phyloP scores from a whole-genome alignment of 805 yeast genomes.

The Deakozyma indianensis region DNA sequence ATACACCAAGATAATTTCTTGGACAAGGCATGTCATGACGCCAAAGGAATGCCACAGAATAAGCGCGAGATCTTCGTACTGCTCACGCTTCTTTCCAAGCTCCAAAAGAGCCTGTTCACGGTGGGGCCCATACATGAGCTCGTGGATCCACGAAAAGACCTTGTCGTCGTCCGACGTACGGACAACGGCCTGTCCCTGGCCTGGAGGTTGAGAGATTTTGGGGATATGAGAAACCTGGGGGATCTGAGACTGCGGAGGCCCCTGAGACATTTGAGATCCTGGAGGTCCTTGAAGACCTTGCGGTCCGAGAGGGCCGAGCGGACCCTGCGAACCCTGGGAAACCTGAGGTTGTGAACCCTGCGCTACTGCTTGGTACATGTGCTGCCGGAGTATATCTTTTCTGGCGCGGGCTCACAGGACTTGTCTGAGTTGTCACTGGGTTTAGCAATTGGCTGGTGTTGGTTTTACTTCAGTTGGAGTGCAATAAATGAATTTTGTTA shows the following conservation, averaged over 20 bases:
- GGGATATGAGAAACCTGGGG: background rate
- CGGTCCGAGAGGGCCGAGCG: no score
- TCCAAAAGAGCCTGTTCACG: slow-evolving; percentile 88
- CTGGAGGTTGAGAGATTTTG: slow-evolving; percentile 3
- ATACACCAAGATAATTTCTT: slow-evolving; percentile 81
- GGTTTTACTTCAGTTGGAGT: no score
- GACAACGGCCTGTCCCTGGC: slow-evolving; percentile 1
- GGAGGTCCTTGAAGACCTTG: no score
- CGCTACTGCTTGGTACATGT: no score
- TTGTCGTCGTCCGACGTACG: slow-evolving; percentile 49
- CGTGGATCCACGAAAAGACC: slow-evolving; percentile 81
- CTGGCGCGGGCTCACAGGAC: no score
- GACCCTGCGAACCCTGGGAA: no score
- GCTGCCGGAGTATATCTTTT: no score
- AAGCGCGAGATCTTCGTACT: slow-evolving; percentile 83
- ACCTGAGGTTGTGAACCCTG: no score
- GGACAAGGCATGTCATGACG: slow-evolving; percentile 81
- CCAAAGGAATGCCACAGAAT: slow-evolving; percentile 95
- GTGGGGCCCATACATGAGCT: slow-evolving; percentile 77
- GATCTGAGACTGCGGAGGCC: slow-evolving; percentile 5
- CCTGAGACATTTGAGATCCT: no score
- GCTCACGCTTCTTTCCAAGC: slow-evolving; percentile 86
- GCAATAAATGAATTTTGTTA: no score
- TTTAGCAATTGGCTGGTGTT: no score
- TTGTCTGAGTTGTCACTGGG: no score